These are phyloP conservation scores for Podospora pseudoanserina DNA, from an alignment of 495 filamentous ascomycete genomes.

Conservation along the genomic window DNA sequence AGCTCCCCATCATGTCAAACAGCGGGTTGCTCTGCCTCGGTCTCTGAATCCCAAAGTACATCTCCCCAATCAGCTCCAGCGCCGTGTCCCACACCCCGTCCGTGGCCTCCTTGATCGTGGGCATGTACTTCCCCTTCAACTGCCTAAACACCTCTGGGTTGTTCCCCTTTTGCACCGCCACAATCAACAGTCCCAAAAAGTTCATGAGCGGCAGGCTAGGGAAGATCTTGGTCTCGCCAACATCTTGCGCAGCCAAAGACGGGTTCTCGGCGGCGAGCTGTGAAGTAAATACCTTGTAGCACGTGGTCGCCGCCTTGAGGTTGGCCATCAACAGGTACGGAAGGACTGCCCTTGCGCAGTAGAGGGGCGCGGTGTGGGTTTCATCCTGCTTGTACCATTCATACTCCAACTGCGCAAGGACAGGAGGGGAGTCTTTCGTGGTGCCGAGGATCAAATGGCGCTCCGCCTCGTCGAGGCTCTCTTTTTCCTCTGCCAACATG, in stretches of 20 bases:
- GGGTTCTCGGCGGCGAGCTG: constrained; percentile 63
- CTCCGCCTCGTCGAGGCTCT: constrained; percentile 81
- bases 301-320: constrained; percentile 78
- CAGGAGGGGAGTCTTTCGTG: constrained; percentile 71
- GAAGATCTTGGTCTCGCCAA: constrained; percentile 78
- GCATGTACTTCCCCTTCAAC: constrained; percentile 74
- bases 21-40: constrained; percentile 83
- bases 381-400: constrained; percentile 90
- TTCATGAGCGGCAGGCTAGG: constrained; percentile 87
- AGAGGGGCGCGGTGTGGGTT: constrained; percentile 82
- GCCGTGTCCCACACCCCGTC: constrained; percentile 72
- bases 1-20: constrained; percentile 94
- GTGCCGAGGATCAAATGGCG: constrained; percentile 86
- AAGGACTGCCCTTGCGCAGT: constrained; percentile 83
- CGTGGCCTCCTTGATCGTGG: constrained; percentile 66
- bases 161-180: constrained; percentile 76
- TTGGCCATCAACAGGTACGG: constrained; percentile 91
- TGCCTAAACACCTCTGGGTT: constrained; percentile 75
- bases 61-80: constrained; percentile 83
- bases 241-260: constrained; percentile 70
- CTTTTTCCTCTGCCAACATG: constrained; percentile 84
- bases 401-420: constrained; percentile 78
- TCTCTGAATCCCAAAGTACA: constrained; percentile 94
- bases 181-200: constrained; percentile 78
- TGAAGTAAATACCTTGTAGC: constrained; percentile 74